Evolutionary conservation across 441 rosid genomes (phyloP).

Genomic region (Brassica hybrid): DNA sequence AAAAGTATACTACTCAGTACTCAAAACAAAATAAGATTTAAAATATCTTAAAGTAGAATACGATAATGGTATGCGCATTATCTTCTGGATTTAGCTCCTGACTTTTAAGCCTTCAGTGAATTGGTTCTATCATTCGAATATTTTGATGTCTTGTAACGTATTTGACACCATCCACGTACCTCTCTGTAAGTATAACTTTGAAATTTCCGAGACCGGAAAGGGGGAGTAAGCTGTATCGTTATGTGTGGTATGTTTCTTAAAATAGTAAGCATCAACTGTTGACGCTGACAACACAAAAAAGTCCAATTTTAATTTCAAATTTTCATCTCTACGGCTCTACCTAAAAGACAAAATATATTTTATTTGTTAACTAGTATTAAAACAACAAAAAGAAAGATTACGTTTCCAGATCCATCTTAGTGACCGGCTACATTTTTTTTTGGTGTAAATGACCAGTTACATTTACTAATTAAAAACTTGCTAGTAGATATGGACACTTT

Average conservation of each 20-base stretch:
- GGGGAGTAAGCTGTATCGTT: not conserved
- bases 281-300: not conserved
- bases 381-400: not conserved
- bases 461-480: not conserved
- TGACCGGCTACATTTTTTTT: too few relatives aligned
- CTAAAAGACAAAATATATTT: too few relatives aligned
- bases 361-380: not conserved
- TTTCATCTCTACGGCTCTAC: not conserved
- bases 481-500: not conserved
- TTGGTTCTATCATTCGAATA: not conserved
- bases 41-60: not conserved
- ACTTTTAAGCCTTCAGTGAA: too few relatives aligned
- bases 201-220: not conserved
- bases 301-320: not conserved
- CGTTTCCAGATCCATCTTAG: conserved; percentile 9
- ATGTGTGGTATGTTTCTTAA: not conserved
- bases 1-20: not conserved
- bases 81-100: not conserved
- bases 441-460: not conserved
- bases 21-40: not conserved
- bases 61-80: not conserved
- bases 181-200: not conserved
- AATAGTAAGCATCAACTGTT: not conserved
- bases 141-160: not conserved
- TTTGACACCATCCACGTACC: not conserved